Conservation (phyloP, 768 basidiomycete species). For the Amanita molliuscula region DNA sequence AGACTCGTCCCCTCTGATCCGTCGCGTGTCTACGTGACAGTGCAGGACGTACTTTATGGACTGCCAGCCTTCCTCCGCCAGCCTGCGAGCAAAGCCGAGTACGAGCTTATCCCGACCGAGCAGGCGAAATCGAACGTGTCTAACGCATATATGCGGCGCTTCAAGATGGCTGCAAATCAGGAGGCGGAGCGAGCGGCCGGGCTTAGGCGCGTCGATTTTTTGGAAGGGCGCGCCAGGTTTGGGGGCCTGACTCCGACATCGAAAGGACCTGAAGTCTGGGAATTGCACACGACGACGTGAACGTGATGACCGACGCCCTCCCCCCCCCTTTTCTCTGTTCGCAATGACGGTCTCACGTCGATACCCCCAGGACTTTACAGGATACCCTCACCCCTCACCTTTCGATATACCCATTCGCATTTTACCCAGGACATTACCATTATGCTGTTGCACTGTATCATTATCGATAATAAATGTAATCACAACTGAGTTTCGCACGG, state of each 20-base stretch:
- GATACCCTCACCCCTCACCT: background rate
- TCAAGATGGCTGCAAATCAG: conserved; percentile 19
- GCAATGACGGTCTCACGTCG: background rate
- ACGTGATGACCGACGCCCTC: background rate
- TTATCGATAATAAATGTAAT: background rate
- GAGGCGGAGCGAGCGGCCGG: conserved; percentile 33
- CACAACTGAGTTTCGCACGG: background rate
- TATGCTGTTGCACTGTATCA: background rate
- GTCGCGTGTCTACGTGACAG: conserved; percentile 17
- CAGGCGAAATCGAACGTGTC: conserved; percentile 21
- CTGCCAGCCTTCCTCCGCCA: conserved; percentile 34
- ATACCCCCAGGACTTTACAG: background rate
- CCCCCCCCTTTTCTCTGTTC: background rate
- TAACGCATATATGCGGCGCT: conserved; percentile 32
- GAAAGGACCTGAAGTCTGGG: conserved; percentile 5
- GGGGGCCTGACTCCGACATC: conserved; percentile 23
- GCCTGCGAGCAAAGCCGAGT: conserved; percentile 30
- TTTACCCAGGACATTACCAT: background rate
- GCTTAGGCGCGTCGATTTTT: conserved; percentile 45
- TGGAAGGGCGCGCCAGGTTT: conserved; percentile 29
- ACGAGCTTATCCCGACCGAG: conserved; percentile 20
- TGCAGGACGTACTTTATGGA: conserved; percentile 36
- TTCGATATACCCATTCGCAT: background rate
- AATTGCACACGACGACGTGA: conserved; percentile 5
- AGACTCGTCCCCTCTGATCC: conserved; percentile 7